Evolutionary conservation across 768 basidiomycete genomes (phyloP).

Genomic region (Mycena capillaripes): DNA sequence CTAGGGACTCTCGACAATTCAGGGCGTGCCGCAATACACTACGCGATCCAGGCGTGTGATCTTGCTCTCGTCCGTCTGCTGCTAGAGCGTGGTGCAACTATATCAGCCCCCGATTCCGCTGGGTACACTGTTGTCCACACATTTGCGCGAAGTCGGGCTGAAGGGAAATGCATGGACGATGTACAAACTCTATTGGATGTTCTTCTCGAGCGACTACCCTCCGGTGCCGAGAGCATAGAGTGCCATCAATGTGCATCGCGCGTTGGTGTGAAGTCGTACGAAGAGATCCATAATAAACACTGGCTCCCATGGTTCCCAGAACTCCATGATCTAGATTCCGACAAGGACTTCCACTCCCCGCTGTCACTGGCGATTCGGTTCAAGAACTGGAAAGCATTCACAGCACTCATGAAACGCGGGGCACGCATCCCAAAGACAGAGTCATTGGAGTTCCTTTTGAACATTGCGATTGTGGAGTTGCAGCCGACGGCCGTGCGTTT

Average conservation of each 20-base stretch:
- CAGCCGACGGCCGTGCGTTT: not conserved
- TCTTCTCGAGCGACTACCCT: slow-evolving; percentile 13
- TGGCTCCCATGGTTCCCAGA: no score
- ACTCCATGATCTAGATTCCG: no score
- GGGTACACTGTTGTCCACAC: slow-evolving; percentile 8
- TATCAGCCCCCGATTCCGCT: not conserved
- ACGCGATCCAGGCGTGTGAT: slow-evolving; percentile 3
- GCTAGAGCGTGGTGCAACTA: slow-evolving; percentile 9
- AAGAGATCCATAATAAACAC: no score
- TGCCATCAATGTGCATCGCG: not conserved
- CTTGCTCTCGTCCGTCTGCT: not conserved
- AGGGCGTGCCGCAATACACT: slow-evolving; percentile 1
- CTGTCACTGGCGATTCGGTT: slow-evolving; percentile 22
- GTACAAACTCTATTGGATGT: not conserved
- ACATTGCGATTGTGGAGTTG: not conserved
- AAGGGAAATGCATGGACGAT: not conserved
- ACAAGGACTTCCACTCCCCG: slow-evolving; percentile 17
- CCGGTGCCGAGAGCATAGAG: slow-evolving; percentile 24
- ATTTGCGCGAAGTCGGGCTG: not conserved
- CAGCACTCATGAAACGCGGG: slow-evolving; percentile 8
- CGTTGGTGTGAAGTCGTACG: no score
- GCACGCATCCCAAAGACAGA: slow-evolving; percentile 14
- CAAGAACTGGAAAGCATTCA: slow-evolving; percentile 19
- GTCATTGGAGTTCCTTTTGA: slow-evolving; percentile 1
- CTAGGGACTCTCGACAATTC: not conserved